These are phyloP conservation scores for Zygnema circumcarinatum DNA, from an alignment of 139 green algal species.

Conservation along the genomic window DNA sequence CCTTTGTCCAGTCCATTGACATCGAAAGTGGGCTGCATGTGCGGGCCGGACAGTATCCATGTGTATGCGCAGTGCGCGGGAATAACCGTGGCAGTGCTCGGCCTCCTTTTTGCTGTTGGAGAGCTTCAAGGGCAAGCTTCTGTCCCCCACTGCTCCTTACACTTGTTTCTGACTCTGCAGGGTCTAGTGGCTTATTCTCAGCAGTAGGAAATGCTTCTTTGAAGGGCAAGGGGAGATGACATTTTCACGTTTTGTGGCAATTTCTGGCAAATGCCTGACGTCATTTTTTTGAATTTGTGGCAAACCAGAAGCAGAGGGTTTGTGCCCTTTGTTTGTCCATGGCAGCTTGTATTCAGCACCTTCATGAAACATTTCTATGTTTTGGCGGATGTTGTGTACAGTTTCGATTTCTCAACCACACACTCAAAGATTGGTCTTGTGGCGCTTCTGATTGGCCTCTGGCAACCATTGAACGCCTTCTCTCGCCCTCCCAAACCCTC, in stretches of 20 bases:
- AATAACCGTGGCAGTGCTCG: constrained; percentile 8
- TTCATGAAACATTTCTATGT: too few species aligned
- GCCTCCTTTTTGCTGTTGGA: constrained; percentile 51
- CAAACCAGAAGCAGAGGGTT: too few species aligned
- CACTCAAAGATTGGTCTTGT: constrained; percentile 50
- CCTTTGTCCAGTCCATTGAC: neutral
- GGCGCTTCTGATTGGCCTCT: constrained; percentile 21
- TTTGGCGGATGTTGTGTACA: neutral
- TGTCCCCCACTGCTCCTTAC: neutral
- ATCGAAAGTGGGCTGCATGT: too few species aligned
- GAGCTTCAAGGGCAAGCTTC: constrained; percentile 41
- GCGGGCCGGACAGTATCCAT: constrained; percentile 54
- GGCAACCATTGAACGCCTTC: constrained; percentile 56
- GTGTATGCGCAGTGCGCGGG: constrained; percentile 34
- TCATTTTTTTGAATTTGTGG: too few species aligned
- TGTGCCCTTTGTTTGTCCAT: too few species aligned
- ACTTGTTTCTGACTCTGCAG: neutral
- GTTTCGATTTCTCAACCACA: constrained; percentile 41
- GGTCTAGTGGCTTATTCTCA: neutral
- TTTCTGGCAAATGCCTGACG: too few species aligned
- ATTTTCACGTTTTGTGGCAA: too few species aligned
- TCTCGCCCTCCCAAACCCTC: constrained; percentile 39
- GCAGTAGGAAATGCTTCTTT: neutral
- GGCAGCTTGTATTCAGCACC: too few species aligned
- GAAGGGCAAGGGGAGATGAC: neutral